A percentile compares a stretch with the other conserved stretches of the same genome.
These are phyloP conservation scores for Capsella rubella DNA, from an alignment of 441 rosid genomes.

Conservation along the genomic window DNA sequence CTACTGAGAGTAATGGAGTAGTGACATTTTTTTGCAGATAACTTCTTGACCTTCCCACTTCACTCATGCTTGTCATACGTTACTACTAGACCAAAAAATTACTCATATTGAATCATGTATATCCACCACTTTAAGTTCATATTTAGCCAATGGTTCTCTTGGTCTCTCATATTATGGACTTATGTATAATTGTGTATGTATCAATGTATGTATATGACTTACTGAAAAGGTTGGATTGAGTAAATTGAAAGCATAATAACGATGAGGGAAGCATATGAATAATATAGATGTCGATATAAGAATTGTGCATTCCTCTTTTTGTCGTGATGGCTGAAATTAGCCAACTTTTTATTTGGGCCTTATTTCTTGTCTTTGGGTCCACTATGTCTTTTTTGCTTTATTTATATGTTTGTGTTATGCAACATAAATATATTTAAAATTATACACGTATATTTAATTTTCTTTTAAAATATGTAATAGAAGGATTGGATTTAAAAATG, in stretches of 20 bases:
- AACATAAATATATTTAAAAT: background rate
- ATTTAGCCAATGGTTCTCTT: too few relatives aligned
- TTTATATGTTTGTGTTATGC: background rate
- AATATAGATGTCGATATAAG: background rate
- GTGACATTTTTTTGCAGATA: background rate
- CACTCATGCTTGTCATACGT: background rate
- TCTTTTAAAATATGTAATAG: too few relatives aligned
- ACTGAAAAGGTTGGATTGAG: background rate
- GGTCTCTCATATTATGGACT: background rate
- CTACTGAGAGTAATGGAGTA: background rate
- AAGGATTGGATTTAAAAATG: too few relatives aligned
- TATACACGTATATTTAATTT: background rate
- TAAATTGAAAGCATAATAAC: background rate
- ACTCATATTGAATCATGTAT: background rate
- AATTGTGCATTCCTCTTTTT: background rate
- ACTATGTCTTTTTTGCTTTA: background rate
- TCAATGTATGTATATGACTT: background rate
- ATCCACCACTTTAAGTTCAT: too few relatives aligned
- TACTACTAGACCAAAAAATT: background rate
- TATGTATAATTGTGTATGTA: background rate
- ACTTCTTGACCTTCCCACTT: too few relatives aligned
- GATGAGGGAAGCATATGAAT: background rate
- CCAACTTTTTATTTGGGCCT: background rate
- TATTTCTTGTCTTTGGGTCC: background rate
- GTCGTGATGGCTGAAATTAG: conserved; percentile 2